Evolutionary conservation across 1,284 basidiomycete genomes (phyloP).

Genomic region (Cutaneotrichosporon mucoides): DNA sequence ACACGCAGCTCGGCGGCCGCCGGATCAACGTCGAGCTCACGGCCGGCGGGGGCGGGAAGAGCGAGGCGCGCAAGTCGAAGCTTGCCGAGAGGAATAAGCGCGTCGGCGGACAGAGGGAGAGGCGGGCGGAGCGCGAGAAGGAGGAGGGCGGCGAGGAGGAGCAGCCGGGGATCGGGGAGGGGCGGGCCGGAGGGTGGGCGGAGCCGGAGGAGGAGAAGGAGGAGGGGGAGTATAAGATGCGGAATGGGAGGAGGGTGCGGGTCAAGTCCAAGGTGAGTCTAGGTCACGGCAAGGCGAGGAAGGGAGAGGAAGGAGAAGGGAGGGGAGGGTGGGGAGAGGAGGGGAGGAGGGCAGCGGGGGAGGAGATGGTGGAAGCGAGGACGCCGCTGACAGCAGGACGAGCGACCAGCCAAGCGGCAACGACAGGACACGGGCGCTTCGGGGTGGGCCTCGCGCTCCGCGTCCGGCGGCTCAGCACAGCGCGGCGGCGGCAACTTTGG

Average conservation of each 20-base stretch:
- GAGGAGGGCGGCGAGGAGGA: conserved; percentile 8
- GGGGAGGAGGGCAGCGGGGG: too few species aligned
- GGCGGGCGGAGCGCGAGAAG: conserved; percentile 21
- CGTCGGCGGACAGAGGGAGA: conserved; percentile 67
- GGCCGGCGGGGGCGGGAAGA: conserved; percentile 84
- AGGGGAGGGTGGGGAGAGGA: too few species aligned
- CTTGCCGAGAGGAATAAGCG: conserved; percentile 70
- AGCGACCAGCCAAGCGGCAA: too few species aligned
- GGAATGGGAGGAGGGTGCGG: conserved; percentile 38
- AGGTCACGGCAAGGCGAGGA: too few species aligned
- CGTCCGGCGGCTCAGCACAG: too few species aligned
- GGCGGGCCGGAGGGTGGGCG: neutral
- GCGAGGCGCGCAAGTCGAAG: conserved; percentile 64
- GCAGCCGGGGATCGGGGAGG: neutral
- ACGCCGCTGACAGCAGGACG: too few species aligned
- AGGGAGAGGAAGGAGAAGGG: too few species aligned
- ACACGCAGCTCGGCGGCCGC: conserved; percentile 73
- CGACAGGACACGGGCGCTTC: too few species aligned
- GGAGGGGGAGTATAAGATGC: conserved; percentile 23
- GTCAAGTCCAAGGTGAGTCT: conserved; percentile 23
- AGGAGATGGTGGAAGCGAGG: too few species aligned
- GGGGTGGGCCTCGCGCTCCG: too few species aligned
- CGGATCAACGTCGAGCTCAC: conserved; percentile 92
- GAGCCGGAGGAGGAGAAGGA: conserved; percentile 4
- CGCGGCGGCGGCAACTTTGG: too few species aligned